Base-by-base conservation (phyloP, 1,139 yeast genomes). In the Hemisphaericaspora xylofermentans region DNA sequence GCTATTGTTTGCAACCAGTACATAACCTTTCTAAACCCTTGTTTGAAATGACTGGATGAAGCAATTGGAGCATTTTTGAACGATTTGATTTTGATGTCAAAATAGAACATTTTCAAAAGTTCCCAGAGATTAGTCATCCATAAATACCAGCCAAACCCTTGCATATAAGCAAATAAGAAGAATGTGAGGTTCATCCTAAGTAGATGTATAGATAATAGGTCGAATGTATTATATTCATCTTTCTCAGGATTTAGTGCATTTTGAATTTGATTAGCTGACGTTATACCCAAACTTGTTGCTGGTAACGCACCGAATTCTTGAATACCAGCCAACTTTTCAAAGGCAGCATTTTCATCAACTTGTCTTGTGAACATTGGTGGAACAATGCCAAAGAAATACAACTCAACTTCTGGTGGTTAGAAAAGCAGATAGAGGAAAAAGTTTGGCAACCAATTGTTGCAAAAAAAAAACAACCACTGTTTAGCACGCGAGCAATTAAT, bases 151-250 rank as follows among this genome's bases (percentile, higher is more conserved):
- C 18, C 16, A 17, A 27, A 39, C 6, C 47, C 17, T 19, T 36
- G 19, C 40, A 48, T 40, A 33, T 48, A 46, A 16, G 37, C 13
- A 30, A 39, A 49, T 6, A 46, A 35, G 8, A 35, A 28, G 24
- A 40, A 29, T 4, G 49, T 38, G 33, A 58, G 45, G 10, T 47
- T 14, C 10, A 60, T 41, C 26, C 60, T 45, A 14, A 40, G 41
- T 1, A 59, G 12, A 44, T 61, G 66, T 14, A 49, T 49, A 32
- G 45, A 48, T 21, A 61, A 45, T 2, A 61, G 24, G 16, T 49
- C 53, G n/a, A 41, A 42, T 7, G 66, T 60, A 8, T 49, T 42
- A n/a, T 51, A 39, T 8, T 46, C 49, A 6, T 44, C 46, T 30
- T 48, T 46, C 4, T 39, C 31, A 2, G 45, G 28, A 39, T 50